Evolutionary conservation across 768 basidiomycete genomes (phyloP).

Genomic region (Phlebiopsis flavidoalba): DNA sequence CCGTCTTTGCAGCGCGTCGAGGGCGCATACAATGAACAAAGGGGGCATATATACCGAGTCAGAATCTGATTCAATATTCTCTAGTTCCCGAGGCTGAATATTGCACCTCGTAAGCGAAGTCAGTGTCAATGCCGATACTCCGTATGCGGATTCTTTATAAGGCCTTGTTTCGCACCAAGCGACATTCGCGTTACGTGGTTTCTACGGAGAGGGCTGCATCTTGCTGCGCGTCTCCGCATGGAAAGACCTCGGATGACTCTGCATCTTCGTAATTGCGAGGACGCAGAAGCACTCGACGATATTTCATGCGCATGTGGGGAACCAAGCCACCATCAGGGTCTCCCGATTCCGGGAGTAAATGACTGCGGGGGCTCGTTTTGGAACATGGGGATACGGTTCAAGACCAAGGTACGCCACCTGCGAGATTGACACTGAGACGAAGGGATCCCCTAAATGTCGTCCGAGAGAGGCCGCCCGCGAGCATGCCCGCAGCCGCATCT

Average conservation of each 20-base stretch:
- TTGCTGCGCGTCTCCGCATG: not conserved
- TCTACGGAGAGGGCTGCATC: no score
- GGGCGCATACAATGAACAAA: not conserved
- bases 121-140: not conserved
- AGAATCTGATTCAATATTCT: not conserved
- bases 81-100: slow-evolving; percentile 2
- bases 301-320: not conserved
- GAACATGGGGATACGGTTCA: not conserved
- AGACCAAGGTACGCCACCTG: not conserved
- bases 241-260: not conserved
- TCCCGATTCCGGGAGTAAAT: not conserved
- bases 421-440: not conserved
- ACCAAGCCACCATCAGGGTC: not conserved
- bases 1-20: no score
- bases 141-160: no score
- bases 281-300: not conserved
- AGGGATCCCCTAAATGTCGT: no score
- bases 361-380: not conserved
- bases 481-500: no score
- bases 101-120: not conserved
- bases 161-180: no score
- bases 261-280: not conserved
- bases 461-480: no score
- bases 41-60: not conserved
- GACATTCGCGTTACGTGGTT: no score